Evolutionary conservation across 306 rosid genomes (phyloP).

Genomic region (Carpinus viminea): DNA sequence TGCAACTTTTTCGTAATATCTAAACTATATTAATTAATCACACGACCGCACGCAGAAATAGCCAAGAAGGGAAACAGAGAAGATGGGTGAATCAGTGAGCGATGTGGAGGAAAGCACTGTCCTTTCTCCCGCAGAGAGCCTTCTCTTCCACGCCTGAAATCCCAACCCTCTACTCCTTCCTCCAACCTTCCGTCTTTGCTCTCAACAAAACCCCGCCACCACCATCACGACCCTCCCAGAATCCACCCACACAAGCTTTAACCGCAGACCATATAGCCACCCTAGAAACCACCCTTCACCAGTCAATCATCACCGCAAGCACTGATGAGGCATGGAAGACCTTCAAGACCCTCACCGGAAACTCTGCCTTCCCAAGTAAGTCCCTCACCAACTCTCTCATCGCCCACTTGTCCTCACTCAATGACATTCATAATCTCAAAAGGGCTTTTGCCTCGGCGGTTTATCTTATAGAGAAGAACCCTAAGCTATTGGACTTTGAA

Average conservation of each 20-base stretch:
- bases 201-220: conserved; percentile 39
- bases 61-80: background rate
- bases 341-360: conserved; percentile 70
- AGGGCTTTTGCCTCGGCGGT: conserved; percentile 76
- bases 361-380: conserved; percentile 69
- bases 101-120: conserved; percentile 48
- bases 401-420: conserved; percentile 61
- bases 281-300: conserved; percentile 62
- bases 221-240: conserved; percentile 31
- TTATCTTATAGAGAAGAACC: conserved; percentile 60
- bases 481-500: conserved; percentile 42
- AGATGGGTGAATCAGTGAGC: background rate
- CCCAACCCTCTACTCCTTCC: conserved; percentile 81
- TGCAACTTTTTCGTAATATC: fast-evolving
- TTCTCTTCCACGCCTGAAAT: conserved; percentile 53
- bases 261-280: conserved; percentile 37
- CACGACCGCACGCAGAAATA: too few species aligned
- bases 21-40: too few species aligned
- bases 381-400: conserved; percentile 73
- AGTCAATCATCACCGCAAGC: conserved; percentile 53
- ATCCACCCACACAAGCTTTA: conserved; percentile 44
- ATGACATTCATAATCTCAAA: conserved; percentile 69
- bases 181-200: conserved; percentile 77
- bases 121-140: conserved; percentile 36
- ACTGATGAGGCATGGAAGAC: conserved; percentile 89